These are phyloP conservation scores for Leucocoprinus sp. DNA, from an alignment of 768 basidiomycete genomes.

Conservation along the genomic window DNA sequence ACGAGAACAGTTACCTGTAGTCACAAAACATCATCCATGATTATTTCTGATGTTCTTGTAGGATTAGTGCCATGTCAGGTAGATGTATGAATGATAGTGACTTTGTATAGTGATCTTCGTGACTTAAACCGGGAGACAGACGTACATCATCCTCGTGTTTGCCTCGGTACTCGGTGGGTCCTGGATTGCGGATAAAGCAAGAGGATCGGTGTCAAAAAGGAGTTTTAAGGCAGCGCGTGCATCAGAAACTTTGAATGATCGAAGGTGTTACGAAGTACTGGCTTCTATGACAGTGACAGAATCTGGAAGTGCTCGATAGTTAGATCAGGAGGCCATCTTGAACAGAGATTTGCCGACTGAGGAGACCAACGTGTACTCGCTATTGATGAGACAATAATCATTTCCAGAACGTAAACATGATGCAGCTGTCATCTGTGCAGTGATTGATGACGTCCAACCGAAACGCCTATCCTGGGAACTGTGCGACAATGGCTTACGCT, in stretches of 20 bases:
- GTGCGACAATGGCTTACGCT: constrained; percentile 34
- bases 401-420: constrained; percentile 44
- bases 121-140: constrained; percentile 23
- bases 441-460: constrained; percentile 32
- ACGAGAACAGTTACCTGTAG: constrained; percentile 50
- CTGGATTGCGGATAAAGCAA: too few species aligned
- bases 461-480: constrained; percentile 30
- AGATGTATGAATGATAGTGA: constrained; percentile 46
- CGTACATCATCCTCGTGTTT: constrained; percentile 53
- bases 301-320: constrained; percentile 47
- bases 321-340: constrained; percentile 53
- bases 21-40: constrained; percentile 39
- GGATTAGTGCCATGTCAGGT: constrained; percentile 24
- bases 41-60: constrained; percentile 17
- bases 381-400: constrained; percentile 44
- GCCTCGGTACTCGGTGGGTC: too few species aligned
- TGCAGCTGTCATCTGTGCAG: constrained; percentile 39
- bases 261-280: constrained; percentile 44
- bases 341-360: constrained; percentile 37
- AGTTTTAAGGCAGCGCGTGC: constrained; percentile 46
- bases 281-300: constrained; percentile 39
- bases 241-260: constrained; percentile 59
- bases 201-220: too few species aligned
- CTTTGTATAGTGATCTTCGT: not conserved
- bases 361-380: constrained; percentile 46